A percentile compares a stretch with the other conserved stretches of the same genome.
These are phyloP conservation scores for Sarcocystis neurona DNA, from an alignment of 169 alveolate species.

Conservation along the genomic window DNA sequence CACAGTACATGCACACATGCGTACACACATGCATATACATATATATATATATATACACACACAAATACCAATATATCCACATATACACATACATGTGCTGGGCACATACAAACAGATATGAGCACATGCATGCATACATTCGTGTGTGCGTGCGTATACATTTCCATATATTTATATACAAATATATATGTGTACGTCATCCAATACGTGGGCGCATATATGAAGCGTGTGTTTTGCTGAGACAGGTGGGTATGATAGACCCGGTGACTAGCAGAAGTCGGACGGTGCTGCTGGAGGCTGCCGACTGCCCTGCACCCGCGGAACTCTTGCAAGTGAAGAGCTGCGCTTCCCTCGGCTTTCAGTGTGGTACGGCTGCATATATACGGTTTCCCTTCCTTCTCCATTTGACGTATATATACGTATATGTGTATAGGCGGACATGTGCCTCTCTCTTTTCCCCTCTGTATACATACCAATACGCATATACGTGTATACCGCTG, in stretches of 20 bases:
- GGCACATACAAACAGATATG: background rate
- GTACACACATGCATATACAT: background rate
- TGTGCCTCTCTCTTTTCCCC: no score
- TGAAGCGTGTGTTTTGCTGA: background rate
- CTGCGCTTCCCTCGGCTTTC: constrained; percentile 56
- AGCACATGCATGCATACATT: background rate
- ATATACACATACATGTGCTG: background rate
- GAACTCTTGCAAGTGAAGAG: constrained; percentile 10
- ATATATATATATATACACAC: background rate
- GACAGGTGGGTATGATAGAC: constrained; percentile 43
- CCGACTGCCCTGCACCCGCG: constrained; percentile 54
- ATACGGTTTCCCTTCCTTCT: no score
- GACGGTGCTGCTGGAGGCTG: constrained; percentile 59
- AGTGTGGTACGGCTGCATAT: constrained; percentile 3
- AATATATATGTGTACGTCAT: background rate
- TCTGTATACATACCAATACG: no score
- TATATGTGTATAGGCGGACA: no score
- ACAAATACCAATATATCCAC: background rate
- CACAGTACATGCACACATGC: background rate
- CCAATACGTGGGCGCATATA: background rate
- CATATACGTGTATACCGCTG: no score
- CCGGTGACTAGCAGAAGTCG: constrained; percentile 62
- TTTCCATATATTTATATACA: background rate
- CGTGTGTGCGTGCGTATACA: background rate
- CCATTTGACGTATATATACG: no score